Evolutionary conservation across 176 grass and related monocot species (phyloP).

Genomic region (Oryza punctata): DNA sequence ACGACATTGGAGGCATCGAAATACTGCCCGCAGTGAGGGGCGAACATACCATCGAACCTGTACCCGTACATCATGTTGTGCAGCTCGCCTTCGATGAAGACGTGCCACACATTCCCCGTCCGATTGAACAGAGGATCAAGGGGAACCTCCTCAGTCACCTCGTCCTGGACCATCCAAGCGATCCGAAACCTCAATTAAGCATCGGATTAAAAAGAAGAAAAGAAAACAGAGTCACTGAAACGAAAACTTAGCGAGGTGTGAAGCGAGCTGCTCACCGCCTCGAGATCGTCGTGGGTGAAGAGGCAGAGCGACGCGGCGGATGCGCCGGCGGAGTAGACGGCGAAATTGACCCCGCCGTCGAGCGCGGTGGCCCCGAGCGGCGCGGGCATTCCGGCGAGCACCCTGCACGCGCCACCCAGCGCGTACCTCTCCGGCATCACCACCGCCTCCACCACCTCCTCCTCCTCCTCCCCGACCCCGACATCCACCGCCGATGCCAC

Average conservation of each 20-base stretch:
- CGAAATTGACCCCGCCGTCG: slow-evolving; percentile 83
- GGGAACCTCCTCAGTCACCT: slow-evolving; percentile 61
- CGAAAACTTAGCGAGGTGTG: not conserved
- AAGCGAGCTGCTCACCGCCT: slow-evolving; percentile 42
- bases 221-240: not conserved
- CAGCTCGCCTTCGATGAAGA: slow-evolving; percentile 62
- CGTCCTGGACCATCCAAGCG: slow-evolving; percentile 38
- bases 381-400: slow-evolving; percentile 68
- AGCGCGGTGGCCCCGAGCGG: slow-evolving; percentile 74
- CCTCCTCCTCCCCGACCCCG: not conserved
- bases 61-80: slow-evolving; percentile 75
- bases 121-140: slow-evolving; percentile 65
- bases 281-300: slow-evolving; percentile 71
- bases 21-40: slow-evolving; percentile 58
- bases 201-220: too few relatives aligned
- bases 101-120: slow-evolving; percentile 81
- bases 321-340: slow-evolving; percentile 70
- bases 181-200: not conserved
- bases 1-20: slow-evolving; percentile 62
- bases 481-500: slow-evolving; percentile 21
- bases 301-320: slow-evolving; percentile 69
- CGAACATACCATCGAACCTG: slow-evolving; percentile 77
- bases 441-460: slow-evolving; percentile 16
- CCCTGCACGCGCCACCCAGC: slow-evolving; percentile 46
- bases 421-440: slow-evolving; percentile 41